phyloP scores from a whole-genome alignment of 768 basidiomycete genomes.

The Gymnopilus dilepis region DNA sequence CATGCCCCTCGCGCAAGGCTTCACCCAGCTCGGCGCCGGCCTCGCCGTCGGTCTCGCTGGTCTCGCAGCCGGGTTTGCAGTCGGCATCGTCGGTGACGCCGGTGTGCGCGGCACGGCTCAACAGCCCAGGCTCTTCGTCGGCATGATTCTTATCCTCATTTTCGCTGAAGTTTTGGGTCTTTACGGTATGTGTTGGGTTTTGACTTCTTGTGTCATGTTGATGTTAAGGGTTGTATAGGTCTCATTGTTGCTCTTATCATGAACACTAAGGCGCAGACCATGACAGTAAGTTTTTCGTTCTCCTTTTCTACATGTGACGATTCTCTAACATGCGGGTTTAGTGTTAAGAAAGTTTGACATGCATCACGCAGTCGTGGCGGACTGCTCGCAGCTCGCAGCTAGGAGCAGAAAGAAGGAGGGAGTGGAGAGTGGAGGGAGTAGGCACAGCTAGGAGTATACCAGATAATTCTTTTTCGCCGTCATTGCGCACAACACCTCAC shows the following conservation, averaged over 20 bases:
- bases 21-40: constrained; percentile 93
- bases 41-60: constrained; percentile 88
- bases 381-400: no score
- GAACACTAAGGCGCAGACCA: constrained; percentile 71
- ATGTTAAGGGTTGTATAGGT: constrained; percentile 50
- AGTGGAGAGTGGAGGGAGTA: not conserved
- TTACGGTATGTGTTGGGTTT: constrained; percentile 58
- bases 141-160: constrained; percentile 82
- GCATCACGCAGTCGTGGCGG: no score
- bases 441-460: constrained; percentile 20
- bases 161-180: constrained; percentile 94
- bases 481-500: no score
- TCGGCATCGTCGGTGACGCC: constrained; percentile 98
- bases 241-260: constrained; percentile 96
- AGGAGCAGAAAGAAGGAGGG: not conserved
- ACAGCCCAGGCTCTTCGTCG: constrained; percentile 77
- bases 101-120: constrained; percentile 98
- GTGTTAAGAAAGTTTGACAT: constrained; percentile 19
- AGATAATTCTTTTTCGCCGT: constrained; percentile 13
- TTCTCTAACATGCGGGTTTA: not conserved
- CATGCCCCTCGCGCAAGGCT: constrained; percentile 94
- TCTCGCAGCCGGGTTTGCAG: constrained; percentile 95
- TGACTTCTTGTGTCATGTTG: not conserved
- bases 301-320: not conserved
- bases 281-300: constrained; percentile 33